A percentile compares a stretch with the other conserved stretches of the same genome.
phyloP scores from a whole-genome alignment of 768 basidiomycete species.

The Asterophora parasitica region DNA sequence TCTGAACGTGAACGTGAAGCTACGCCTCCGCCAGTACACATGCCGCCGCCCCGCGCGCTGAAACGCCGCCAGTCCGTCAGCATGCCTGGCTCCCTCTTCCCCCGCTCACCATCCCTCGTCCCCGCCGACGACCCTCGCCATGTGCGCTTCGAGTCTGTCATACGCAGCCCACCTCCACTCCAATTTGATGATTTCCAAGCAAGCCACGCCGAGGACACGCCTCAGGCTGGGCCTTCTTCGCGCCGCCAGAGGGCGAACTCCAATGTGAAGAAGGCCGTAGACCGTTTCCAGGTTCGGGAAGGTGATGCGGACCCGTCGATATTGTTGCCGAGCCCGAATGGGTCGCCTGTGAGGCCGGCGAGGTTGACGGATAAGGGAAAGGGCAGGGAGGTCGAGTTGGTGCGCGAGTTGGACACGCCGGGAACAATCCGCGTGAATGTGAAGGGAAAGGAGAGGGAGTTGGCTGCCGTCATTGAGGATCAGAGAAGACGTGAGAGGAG shows the following conservation, averaged over 20 bases:
- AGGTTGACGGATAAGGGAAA: slow-evolving; percentile 35
- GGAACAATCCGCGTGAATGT: slow-evolving; percentile 46
- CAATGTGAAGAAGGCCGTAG: slow-evolving; percentile 46
- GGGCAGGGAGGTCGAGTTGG: slow-evolving; percentile 31
- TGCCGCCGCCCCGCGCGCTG: slow-evolving; percentile 27
- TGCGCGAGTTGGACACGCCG: slow-evolving; percentile 31
- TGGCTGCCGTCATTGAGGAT: slow-evolving; percentile 50
- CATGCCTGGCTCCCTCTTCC: slow-evolving; percentile 79
- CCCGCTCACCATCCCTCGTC: slow-evolving; percentile 65
- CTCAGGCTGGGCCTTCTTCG: slow-evolving; percentile 16
- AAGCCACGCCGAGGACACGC: background rate
- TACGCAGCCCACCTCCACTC: slow-evolving; percentile 7
- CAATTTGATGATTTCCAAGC: background rate
- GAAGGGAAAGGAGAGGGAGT: slow-evolving; percentile 58
- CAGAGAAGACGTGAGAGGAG: slow-evolving; percentile 40
- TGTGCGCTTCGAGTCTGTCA: slow-evolving; percentile 34
- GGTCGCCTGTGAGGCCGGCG: slow-evolving; percentile 25
- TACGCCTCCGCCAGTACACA: slow-evolving; percentile 24
- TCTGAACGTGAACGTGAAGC: slow-evolving; percentile 19
- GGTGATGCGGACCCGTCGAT: slow-evolving; percentile 51
- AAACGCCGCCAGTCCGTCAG: slow-evolving; percentile 44
- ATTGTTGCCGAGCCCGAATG: slow-evolving; percentile 40
- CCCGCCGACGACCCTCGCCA: slow-evolving; percentile 36
- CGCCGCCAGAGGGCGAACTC: slow-evolving; percentile 27
- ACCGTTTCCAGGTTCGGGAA: slow-evolving; percentile 39